Conservation (phyloP, 2,329 filamentous ascomycete genomes). For the Clathrospora elynae region DNA sequence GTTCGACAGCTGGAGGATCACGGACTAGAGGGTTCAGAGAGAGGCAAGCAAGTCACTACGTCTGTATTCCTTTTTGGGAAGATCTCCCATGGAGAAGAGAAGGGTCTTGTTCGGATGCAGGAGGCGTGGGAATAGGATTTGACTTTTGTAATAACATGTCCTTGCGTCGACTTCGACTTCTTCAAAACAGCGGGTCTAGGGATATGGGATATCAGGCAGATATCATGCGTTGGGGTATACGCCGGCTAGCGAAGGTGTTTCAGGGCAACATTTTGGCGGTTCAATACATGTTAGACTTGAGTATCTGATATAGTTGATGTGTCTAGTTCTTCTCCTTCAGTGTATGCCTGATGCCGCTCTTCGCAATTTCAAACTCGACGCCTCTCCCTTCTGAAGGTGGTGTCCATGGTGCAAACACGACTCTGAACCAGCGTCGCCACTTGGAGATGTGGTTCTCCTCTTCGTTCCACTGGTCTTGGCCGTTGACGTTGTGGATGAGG, state of each 20-base stretch:
- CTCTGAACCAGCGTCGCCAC: slow-evolving; percentile 80
- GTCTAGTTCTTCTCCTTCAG: slow-evolving; percentile 10
- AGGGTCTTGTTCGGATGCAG: background rate
- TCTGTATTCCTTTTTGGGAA: background rate
- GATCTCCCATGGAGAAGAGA: background rate
- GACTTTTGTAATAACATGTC: slow-evolving; percentile 15
- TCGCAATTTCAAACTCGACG: slow-evolving; percentile 72
- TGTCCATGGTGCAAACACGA: slow-evolving; percentile 86
- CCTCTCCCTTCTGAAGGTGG: slow-evolving; percentile 58
- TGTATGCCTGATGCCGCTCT: slow-evolving; percentile 35
- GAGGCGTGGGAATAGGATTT: background rate
- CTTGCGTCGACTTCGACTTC: slow-evolving; percentile 2
- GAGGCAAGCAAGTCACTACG: too few relatives aligned
- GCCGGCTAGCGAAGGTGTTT: slow-evolving; percentile 1
- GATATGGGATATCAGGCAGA: slow-evolving; percentile 10
- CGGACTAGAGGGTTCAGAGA: slow-evolving; percentile 60
- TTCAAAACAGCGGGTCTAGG: slow-evolving; percentile 12
- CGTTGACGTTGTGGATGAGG: slow-evolving; percentile 36
- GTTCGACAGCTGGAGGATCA: slow-evolving; percentile 85
- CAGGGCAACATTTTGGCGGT: too few relatives aligned
- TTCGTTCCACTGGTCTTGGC: slow-evolving; percentile 50
- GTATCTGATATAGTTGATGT: too few relatives aligned
- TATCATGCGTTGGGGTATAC: background rate
- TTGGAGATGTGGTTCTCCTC: slow-evolving; percentile 55
- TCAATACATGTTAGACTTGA: too few relatives aligned